Percentiles rank a stretch among this genome's conserved stretches.
These are phyloP conservation scores for Pichia nakasei DNA, from an alignment of 805 yeast species.

Conservation along the genomic window DNA sequence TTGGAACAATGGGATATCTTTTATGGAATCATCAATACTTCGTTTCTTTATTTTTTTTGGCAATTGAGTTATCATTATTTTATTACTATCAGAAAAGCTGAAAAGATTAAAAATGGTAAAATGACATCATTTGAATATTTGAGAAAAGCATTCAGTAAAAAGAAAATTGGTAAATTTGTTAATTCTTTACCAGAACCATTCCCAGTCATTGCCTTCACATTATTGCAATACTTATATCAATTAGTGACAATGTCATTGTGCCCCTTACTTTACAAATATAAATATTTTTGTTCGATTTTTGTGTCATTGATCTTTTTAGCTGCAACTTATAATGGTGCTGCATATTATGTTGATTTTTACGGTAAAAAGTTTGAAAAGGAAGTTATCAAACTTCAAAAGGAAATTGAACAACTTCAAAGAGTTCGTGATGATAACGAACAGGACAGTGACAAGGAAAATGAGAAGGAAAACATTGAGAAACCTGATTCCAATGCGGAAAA, in stretches of 20 bases:
- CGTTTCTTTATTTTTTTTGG: slow-evolving; percentile 80
- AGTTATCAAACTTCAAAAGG: slow-evolving; percentile 59
- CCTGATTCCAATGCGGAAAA: neutral
- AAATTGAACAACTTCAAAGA: slow-evolving; percentile 35
- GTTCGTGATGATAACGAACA: neutral
- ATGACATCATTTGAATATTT: slow-evolving; percentile 83
- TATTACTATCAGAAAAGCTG: slow-evolving; percentile 71
- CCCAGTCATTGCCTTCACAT: slow-evolving; percentile 80
- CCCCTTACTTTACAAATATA: slow-evolving; percentile 77
- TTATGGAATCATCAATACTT: slow-evolving; percentile 67
- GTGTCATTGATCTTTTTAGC: slow-evolving; percentile 63
- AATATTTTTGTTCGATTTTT: slow-evolving; percentile 57
- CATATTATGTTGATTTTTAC: slow-evolving; percentile 85
- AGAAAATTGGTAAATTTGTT: slow-evolving; percentile 64
- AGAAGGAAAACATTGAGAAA: neutral
- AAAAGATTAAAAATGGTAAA: slow-evolving; percentile 76
- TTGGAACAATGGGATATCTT: slow-evolving; percentile 64
- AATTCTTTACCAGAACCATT: slow-evolving; percentile 74
- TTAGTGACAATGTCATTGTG: slow-evolving; percentile 79
- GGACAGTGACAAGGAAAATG: neutral
- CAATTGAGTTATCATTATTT: slow-evolving; percentile 86
- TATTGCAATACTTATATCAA: slow-evolving; percentile 83
- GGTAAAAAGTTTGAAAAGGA: slow-evolving; percentile 88
- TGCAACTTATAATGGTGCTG: slow-evolving; percentile 91
- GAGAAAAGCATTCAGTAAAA: slow-evolving; percentile 59